phyloP scores from a whole-genome alignment of 176 grass and related monocot genomes.

The Zea mays region DNA sequence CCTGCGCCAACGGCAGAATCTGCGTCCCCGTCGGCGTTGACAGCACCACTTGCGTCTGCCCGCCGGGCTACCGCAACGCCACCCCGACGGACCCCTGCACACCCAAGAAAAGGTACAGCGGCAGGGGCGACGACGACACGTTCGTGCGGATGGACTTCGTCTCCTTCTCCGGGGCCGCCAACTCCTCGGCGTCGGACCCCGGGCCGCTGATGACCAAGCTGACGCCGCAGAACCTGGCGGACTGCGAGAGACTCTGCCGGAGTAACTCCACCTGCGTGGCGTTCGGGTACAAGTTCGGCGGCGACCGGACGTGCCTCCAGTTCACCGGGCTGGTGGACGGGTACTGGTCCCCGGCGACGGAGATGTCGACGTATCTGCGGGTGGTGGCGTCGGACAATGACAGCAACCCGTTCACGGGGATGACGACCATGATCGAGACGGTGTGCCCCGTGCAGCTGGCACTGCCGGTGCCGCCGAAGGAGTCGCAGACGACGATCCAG shows the following conservation, averaged over 20 bases:
- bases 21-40: conserved; percentile 62
- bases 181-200: neutral
- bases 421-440: conserved; percentile 74
- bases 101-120: conserved; percentile 28
- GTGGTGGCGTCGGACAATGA: conserved; percentile 52
- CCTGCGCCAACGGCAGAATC: conserved; percentile 47
- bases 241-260: conserved; percentile 27
- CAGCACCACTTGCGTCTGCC: conserved; percentile 53
- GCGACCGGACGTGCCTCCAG: conserved; percentile 48
- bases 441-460: conserved; percentile 59
- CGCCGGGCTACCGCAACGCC: conserved; percentile 57
- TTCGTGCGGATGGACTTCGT: conserved; percentile 82
- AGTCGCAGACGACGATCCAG: conserved; percentile 28
- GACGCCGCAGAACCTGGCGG: conserved; percentile 37
- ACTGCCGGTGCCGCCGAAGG: conserved; percentile 64
- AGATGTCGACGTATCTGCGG: conserved; percentile 58
- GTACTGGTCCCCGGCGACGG: conserved; percentile 73
- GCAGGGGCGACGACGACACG: conserved; percentile 32
- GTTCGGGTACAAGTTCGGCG: conserved; percentile 75
- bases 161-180: conserved; percentile 7
- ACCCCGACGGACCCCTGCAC: neutral
- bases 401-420: conserved; percentile 51
- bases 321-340: conserved; percentile 43
- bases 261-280: conserved; percentile 31
- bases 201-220: neutral